Conservation (phyloP, 768 basidiomycete species). For the Trichaptum fuscoviolaceum region DNA sequence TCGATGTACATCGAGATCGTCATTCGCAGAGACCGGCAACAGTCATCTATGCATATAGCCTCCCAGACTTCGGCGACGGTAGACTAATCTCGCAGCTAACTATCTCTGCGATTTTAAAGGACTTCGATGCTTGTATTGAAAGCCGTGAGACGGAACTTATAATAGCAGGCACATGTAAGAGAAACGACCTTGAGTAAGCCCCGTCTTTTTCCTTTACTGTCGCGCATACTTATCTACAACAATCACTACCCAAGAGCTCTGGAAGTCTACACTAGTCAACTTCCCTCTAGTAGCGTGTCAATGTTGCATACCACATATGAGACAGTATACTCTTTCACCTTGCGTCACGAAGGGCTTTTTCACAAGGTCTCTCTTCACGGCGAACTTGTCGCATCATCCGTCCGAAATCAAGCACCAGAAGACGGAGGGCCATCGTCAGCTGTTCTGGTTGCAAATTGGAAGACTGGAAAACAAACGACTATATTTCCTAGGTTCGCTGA, state of each 20-base stretch:
- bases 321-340: not conserved
- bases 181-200: not conserved
- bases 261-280: not conserved
- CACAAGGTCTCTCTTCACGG: constrained; percentile 4
- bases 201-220: not conserved
- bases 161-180: not conserved
- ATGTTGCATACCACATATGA: not conserved
- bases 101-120: not conserved
- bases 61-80: not conserved
- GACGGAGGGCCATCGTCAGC: not conserved
- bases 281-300: not conserved
- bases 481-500: not conserved
- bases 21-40: constrained; percentile 1
- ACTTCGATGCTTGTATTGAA: not conserved
- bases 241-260: not conserved
- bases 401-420: not conserved
- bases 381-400: not conserved
- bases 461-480: not conserved
- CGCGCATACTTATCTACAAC: not conserved
- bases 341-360: not conserved
- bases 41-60: not conserved
- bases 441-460: constrained; percentile 2
- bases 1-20: not conserved
- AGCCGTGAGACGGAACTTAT: not conserved
- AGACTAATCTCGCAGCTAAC: not conserved